phyloP scores from a whole-genome alignment of 2,329 filamentous ascomycete species.

The Hypocrella siamensis region DNA sequence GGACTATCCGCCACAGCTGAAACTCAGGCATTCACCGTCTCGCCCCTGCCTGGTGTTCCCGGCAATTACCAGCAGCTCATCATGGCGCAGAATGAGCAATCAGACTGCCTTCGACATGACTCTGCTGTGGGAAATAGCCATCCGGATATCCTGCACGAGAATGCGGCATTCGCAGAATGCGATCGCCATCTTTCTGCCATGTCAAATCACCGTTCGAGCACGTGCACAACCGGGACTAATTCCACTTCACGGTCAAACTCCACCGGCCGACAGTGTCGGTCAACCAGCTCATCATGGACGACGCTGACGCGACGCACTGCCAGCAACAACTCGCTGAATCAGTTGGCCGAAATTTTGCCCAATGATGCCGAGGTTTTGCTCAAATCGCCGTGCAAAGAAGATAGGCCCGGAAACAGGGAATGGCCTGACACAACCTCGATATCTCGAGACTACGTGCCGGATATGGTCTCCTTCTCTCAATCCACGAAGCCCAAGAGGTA shows the following conservation, averaged over 20 bases:
- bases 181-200: slow-evolving; percentile 6
- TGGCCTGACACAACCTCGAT: slow-evolving; percentile 7
- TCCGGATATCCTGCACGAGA: slow-evolving; percentile 7
- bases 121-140: slow-evolving; percentile 2
- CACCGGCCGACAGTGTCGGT: slow-evolving; percentile 35
- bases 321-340: slow-evolving; percentile 31
- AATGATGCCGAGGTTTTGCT: slow-evolving; percentile 17
- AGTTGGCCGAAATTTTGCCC: slow-evolving; percentile 14
- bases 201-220: slow-evolving; percentile 32
- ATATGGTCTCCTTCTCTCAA: slow-evolving; percentile 15
- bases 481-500: slow-evolving; percentile 9
- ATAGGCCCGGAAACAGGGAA: slow-evolving; percentile 4
- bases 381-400: slow-evolving; percentile 10
- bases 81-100: slow-evolving; percentile 17
- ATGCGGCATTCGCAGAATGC: slow-evolving; percentile 3
- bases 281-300: slow-evolving; percentile 36
- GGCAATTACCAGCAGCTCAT: slow-evolving; percentile 41
- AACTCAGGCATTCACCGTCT: slow-evolving; percentile 43
- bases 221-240: slow-evolving; percentile 36
- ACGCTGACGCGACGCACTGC: slow-evolving; percentile 37
- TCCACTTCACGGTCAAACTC: slow-evolving; percentile 31
- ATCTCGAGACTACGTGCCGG: slow-evolving; percentile 16
- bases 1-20: slow-evolving; percentile 34
- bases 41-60: slow-evolving; percentile 47
- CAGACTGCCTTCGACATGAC: no score